Evolutionary conservation across 1,284 basidiomycete species (phyloP).

Genomic region (Sporisorium iseilematis-ciliati): DNA sequence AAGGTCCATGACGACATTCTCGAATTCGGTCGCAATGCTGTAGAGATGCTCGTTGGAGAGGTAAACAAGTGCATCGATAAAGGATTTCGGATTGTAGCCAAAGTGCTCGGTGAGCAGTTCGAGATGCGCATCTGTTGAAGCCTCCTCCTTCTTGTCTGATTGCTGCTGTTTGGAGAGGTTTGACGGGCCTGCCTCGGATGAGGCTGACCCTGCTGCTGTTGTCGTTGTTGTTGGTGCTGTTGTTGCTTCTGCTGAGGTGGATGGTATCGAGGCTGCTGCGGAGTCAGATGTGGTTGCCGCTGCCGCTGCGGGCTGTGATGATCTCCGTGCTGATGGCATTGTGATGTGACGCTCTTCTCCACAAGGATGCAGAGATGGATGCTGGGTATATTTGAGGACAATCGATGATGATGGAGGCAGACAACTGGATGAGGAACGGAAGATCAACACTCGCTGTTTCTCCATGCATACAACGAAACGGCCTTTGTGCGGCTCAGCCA

Average conservation of each 20-base stretch:
- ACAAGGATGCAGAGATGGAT: background rate
- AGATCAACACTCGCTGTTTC: constrained; percentile 21
- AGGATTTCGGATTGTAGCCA: constrained; percentile 64
- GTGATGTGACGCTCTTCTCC: background rate
- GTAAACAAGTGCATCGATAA: constrained; percentile 65
- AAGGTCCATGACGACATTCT: constrained; percentile 43
- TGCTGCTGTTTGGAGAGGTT: constrained; percentile 3
- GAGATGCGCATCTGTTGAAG: constrained; percentile 53
- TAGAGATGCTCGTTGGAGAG: constrained; percentile 67
- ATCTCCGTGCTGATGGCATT: constrained; percentile 33
- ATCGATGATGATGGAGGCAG: background rate
- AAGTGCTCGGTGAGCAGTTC: constrained; percentile 68
- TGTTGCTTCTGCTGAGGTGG: constrained; percentile 1
- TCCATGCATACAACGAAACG: background rate
- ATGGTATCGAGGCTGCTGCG: background rate
- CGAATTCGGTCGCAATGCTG: constrained; percentile 57
- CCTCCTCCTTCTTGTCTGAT: constrained; percentile 28
- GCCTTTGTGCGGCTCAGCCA: background rate
- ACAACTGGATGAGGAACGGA: constrained; percentile 7
- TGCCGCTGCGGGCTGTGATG: constrained; percentile 29
- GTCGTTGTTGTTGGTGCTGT: background rate
- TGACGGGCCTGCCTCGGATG: constrained; percentile 25
- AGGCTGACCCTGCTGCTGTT: constrained; percentile 11
- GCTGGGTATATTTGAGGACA: constrained; percentile 3
- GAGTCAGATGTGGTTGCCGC: constrained; percentile 9